Conservation (phyloP, 495 filamentous ascomycete genomes). For the Opeltia flavorubescens region DNA sequence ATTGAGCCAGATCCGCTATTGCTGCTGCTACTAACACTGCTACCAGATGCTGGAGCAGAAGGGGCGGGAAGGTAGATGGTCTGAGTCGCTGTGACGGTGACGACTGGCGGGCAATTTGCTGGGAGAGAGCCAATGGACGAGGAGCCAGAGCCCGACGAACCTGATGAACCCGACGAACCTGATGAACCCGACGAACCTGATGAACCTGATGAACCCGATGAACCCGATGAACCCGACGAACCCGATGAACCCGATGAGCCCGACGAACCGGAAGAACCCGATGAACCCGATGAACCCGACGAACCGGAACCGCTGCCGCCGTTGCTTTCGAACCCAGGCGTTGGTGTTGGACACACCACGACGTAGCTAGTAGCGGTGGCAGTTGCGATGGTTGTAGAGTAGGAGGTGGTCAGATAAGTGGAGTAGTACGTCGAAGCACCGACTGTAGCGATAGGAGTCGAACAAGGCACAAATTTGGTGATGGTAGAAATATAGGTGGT, state of each 20-base stretch:
- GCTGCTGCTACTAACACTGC: conserved; percentile 13
- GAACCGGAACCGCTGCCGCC: neutral
- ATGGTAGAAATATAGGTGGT: conserved; percentile 10
- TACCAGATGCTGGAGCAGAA: conserved; percentile 8
- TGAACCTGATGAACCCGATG: no score
- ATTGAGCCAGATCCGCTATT: conserved; percentile 19
- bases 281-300: no score
- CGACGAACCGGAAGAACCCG: no score
- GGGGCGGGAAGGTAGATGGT: neutral
- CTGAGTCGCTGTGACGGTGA: neutral
- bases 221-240: no score
- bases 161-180: no score
- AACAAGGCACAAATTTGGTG: conserved; percentile 22
- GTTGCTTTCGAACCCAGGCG: conserved; percentile 9
- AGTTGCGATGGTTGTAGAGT: conserved; percentile 14
- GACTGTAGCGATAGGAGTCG: conserved; percentile 18
- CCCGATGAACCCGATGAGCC: no score
- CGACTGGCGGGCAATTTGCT: neutral
- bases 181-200: no score
- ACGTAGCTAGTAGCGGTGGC: conserved; percentile 10
- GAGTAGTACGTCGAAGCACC: conserved; percentile 19
- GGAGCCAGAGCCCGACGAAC: neutral
- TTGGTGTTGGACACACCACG: conserved; percentile 12
- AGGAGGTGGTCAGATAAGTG: conserved; percentile 20
- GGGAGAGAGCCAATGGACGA: neutral